Conservation (phyloP, 2,329 filamentous ascomycete genomes). For the Chrysoporthe austroafricana region DNA sequence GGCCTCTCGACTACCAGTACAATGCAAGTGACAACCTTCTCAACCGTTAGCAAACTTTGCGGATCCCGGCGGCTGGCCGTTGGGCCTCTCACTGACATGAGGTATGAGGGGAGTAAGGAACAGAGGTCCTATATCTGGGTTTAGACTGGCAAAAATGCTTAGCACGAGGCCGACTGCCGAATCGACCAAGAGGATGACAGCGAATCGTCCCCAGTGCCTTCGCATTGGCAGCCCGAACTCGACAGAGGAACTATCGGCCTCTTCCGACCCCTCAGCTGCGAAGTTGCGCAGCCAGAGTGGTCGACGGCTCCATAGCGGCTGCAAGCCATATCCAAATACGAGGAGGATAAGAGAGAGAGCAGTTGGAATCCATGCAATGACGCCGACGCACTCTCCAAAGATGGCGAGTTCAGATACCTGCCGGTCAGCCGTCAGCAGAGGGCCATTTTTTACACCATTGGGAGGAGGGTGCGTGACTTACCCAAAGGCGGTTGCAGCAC, state of each 20-base stretch:
- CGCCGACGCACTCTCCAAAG: constrained; percentile 39
- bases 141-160: constrained; percentile 18
- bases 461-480: constrained; percentile 7
- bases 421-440: constrained; percentile 21
- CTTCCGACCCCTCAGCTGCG: constrained; percentile 34
- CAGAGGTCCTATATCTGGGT: constrained; percentile 20
- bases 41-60: not conserved
- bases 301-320: constrained; percentile 38
- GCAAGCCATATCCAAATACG: constrained; percentile 37
- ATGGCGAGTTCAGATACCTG: constrained; percentile 28
- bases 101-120: constrained; percentile 26
- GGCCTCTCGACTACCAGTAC: constrained; percentile 25
- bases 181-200: constrained; percentile 17
- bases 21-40: constrained; percentile 20
- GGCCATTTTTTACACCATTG: not conserved
- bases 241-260: constrained; percentile 15
- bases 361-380: constrained; percentile 39
- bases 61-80: not conserved
- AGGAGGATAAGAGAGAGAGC: constrained; percentile 38
- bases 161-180: constrained; percentile 19
- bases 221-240: constrained; percentile 12
- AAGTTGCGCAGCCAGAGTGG: constrained; percentile 42
- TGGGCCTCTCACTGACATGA: constrained; percentile 20
- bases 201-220: constrained; percentile 11
- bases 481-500: constrained; percentile 28